Percentiles rank a stretch among this genome's conserved stretches.
phyloP scores from a whole-genome alignment of 2,329 filamentous ascomycete genomes.

The Aspergillus pseudoterreus region DNA sequence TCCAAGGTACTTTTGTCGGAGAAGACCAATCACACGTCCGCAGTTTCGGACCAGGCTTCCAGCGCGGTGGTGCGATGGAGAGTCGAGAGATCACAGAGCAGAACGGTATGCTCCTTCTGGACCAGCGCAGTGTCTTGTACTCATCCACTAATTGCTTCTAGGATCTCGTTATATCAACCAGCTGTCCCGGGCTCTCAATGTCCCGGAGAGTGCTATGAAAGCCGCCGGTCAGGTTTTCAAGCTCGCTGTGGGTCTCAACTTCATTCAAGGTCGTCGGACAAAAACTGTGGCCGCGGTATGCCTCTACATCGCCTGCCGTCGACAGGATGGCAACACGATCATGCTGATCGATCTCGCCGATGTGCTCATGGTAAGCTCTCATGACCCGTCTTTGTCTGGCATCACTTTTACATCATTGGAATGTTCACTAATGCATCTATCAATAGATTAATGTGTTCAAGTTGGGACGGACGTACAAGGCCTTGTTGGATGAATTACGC shows the following conservation, averaged over 20 bases:
- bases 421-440: conserved; percentile 30
- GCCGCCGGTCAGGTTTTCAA: conserved; percentile 71
- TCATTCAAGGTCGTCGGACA: conserved; percentile 80
- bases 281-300: conserved; percentile 85
- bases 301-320: conserved; percentile 82
- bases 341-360: conserved; percentile 97
- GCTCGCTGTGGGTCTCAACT: conserved; percentile 69
- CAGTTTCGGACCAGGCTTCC: conserved; percentile 48
- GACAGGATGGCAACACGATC: conserved; percentile 72
- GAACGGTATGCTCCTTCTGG: conserved; percentile 27
- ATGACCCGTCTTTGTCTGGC: not conserved
- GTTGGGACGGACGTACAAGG: conserved; percentile 85
- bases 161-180: conserved; percentile 43
- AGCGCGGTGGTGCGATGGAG: conserved; percentile 47
- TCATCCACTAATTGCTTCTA: conserved; percentile 10
- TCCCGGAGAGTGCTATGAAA: conserved; percentile 60
- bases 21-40: conserved; percentile 80
- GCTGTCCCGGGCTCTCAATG: conserved; percentile 37
- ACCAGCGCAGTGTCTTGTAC: not conserved
- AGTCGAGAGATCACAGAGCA: conserved; percentile 47
- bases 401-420: not conserved
- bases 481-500: conserved; percentile 61
- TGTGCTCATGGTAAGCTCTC: conserved; percentile 52
- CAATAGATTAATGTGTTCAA: conserved; percentile 78
- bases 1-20: conserved; percentile 84